phyloP scores from a whole-genome alignment of 345 rosid genomes.

The Capsella bursapastoris region DNA sequence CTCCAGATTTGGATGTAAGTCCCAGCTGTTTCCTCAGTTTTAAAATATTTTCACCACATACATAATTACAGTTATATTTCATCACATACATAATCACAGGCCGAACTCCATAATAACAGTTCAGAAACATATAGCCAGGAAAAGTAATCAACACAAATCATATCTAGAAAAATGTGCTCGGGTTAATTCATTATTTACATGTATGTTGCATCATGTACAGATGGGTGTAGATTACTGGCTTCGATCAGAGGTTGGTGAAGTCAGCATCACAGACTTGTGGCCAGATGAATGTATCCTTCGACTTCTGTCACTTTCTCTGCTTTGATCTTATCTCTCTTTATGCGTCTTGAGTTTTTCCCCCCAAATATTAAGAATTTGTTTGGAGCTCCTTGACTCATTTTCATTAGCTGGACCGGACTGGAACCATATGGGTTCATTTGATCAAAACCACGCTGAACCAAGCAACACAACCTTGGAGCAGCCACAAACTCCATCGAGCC shows the following conservation, averaged over 20 bases:
- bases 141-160: slow-evolving; percentile 15
- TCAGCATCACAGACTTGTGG: slow-evolving; percentile 95
- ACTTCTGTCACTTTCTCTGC: slow-evolving; percentile 7
- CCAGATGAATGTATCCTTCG: slow-evolving; percentile 77
- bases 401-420: slow-evolving; percentile 37
- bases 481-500: slow-evolving; percentile 37
- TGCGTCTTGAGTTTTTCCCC: neutral
- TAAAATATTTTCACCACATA: neutral
- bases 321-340: neutral
- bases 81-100: slow-evolving; percentile 13
- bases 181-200: neutral
- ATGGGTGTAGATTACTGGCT: slow-evolving; percentile 94
- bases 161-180: neutral
- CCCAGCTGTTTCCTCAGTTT: slow-evolving; percentile 20
- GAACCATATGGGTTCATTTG: slow-evolving; percentile 34
- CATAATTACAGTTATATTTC: slow-evolving; percentile 3
- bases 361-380: slow-evolving; percentile 1
- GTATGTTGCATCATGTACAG: slow-evolving; percentile 49
- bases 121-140: neutral
- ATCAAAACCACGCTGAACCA: slow-evolving; percentile 34
- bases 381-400: slow-evolving; percentile 33
- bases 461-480: slow-evolving; percentile 35
- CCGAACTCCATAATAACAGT: neutral
- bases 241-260: slow-evolving; percentile 80
- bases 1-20: slow-evolving; percentile 89